Conservation (phyloP, 2,329 filamentous ascomycete species). For the Colletotrichum sojae region DNA sequence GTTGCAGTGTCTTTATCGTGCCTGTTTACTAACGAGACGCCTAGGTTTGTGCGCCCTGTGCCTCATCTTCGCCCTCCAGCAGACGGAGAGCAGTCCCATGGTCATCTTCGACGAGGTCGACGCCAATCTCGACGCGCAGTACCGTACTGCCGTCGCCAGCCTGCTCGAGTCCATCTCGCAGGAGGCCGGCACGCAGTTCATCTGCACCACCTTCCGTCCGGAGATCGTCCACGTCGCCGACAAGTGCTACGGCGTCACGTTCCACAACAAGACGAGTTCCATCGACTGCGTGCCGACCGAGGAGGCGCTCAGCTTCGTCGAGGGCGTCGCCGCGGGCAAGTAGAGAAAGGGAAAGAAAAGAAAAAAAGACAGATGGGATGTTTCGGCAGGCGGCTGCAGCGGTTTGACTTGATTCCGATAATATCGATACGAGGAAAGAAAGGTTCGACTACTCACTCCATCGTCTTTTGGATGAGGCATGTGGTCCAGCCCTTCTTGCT, state of each 20-base stretch:
- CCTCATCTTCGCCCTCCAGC: slow-evolving; percentile 98
- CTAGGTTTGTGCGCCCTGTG: slow-evolving; percentile 94
- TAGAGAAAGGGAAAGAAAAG: background rate
- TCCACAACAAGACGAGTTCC: slow-evolving; percentile 92
- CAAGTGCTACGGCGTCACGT: slow-evolving; percentile 97
- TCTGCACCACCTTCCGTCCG: slow-evolving; percentile 98
- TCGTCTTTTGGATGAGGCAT: slow-evolving; percentile 5
- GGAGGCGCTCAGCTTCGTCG: slow-evolving; percentile 93
- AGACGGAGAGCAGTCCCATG: slow-evolving; percentile 96
- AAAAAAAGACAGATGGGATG: too few relatives aligned
- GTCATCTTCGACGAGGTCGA: slow-evolving; percentile 99
- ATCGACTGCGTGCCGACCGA: slow-evolving; percentile 92
- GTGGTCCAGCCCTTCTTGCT: background rate
- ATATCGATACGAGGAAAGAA: slow-evolving; percentile 12
- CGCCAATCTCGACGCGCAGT: slow-evolving; percentile 97
- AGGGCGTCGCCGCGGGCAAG: slow-evolving; percentile 73
- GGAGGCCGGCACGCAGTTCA: slow-evolving; percentile 83
- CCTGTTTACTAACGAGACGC: slow-evolving; percentile 41
- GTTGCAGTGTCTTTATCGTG: background rate
- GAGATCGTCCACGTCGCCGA: slow-evolving; percentile 97
- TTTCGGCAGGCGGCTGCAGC: background rate
- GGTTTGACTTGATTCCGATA: slow-evolving; percentile 6
- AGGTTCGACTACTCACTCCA: background rate
- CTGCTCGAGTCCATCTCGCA: slow-evolving; percentile 85
- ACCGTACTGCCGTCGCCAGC: slow-evolving; percentile 93